These are phyloP conservation scores for Solanum paucissectum DNA, from an alignment of 257 asterid species.

Conservation along the genomic window DNA sequence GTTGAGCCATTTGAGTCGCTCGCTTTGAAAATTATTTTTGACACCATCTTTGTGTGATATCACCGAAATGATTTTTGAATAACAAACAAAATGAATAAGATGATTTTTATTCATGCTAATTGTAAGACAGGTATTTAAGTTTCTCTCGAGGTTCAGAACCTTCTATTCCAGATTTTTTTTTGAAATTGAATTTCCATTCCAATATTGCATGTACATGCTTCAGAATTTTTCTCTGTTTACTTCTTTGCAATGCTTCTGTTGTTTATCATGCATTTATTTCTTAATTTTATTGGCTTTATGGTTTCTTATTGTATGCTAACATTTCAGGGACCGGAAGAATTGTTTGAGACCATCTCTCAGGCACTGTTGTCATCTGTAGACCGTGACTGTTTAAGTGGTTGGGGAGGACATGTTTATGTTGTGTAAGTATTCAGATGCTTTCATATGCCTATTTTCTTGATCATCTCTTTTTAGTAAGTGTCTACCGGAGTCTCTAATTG, in stretches of 20 bases:
- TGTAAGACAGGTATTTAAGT: neutral
- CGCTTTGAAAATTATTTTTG: neutral
- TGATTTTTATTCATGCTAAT: neutral
- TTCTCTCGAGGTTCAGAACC: neutral
- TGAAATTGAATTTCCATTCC: neutral
- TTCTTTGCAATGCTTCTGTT: neutral
- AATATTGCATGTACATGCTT: neutral
- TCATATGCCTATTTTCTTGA: neutral
- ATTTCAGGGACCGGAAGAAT: constrained; percentile 72
- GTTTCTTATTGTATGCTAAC: neutral
- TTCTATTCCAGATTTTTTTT: neutral
- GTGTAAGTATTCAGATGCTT: constrained; percentile 45
- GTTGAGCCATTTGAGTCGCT: neutral
- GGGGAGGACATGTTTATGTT: constrained; percentile 97
- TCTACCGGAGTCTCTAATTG: neutral
- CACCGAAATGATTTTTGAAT: neutral
- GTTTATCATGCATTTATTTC: neutral
- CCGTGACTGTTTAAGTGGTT: constrained; percentile 97
- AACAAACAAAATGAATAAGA: neutral
- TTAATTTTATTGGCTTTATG: neutral
- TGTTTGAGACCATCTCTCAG: constrained; percentile 91
- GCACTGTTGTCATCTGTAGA: constrained; percentile 80
- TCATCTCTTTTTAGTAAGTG: neutral
- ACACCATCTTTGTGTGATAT: neutral
- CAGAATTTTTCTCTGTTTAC: neutral